Evolutionary conservation across 345 rosid genomes (phyloP).

Genomic region (Tarenaya hassleriana): DNA sequence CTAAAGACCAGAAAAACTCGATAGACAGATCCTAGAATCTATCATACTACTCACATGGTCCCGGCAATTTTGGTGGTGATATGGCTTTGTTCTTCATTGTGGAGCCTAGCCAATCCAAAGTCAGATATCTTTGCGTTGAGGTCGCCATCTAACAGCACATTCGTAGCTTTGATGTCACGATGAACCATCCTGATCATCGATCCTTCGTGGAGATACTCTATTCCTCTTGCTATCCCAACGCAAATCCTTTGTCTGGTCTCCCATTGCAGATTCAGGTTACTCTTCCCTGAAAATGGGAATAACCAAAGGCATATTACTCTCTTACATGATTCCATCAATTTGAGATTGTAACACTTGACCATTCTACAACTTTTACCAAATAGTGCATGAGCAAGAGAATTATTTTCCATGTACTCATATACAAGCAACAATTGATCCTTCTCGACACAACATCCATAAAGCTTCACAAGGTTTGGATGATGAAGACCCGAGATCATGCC

Average conservation of each 20-base stretch:
- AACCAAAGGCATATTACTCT: too few relatives aligned
- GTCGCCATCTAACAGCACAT: conserved; percentile 45
- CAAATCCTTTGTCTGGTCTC: conserved; percentile 40
- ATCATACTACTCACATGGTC: conserved; percentile 48
- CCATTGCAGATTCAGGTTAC: conserved; percentile 37
- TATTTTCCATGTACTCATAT: conserved; percentile 44
- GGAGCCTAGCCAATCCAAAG: conserved; percentile 56
- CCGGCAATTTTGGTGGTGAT: conserved; percentile 60
- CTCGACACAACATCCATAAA: conserved; percentile 42
- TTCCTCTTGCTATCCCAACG: conserved; percentile 55
- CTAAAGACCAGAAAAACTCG: too few relatives aligned
- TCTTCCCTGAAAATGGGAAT: too few relatives aligned
- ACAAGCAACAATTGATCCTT: conserved; percentile 34
- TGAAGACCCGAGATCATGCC: conserved; percentile 38
- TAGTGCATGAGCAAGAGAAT: conserved; percentile 34
- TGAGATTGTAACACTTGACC: too few relatives aligned
- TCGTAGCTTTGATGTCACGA: conserved; percentile 56
- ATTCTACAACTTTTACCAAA: conserved; percentile 28
- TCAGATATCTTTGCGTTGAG: conserved; percentile 59
- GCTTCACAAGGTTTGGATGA: conserved; percentile 41
- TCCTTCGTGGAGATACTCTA: conserved; percentile 53
- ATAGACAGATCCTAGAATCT: too few relatives aligned
- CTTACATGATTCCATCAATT: too few relatives aligned
- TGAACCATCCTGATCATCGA: conserved; percentile 51
- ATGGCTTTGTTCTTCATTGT: conserved; percentile 42